Evolutionary conservation across 1,284 basidiomycete genomes (phyloP).

Genomic region (Hypsizygus ulmarius): DNA sequence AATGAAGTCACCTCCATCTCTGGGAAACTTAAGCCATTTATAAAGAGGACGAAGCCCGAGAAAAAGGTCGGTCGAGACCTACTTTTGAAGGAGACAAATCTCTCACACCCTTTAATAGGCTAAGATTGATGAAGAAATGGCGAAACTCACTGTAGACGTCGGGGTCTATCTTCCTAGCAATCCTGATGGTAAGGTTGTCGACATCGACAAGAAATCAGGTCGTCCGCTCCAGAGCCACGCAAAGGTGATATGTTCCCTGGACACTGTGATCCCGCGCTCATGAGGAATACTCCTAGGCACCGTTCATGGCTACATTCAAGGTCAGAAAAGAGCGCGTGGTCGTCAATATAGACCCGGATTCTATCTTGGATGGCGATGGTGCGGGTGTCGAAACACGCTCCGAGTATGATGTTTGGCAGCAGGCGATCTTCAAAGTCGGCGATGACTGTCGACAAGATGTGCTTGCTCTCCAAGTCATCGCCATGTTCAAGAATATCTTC

Average conservation of each 20-base stretch:
- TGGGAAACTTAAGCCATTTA: slow-evolving; percentile 95
- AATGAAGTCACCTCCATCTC: slow-evolving; percentile 96
- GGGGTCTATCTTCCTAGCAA: slow-evolving; percentile 98
- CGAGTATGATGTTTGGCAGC: slow-evolving; percentile 92
- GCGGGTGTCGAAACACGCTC: slow-evolving; percentile 54
- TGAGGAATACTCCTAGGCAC: slow-evolving; percentile 62
- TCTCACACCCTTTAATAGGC: slow-evolving; percentile 49
- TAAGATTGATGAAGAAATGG: slow-evolving; percentile 99
- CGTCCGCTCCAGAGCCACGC: slow-evolving; percentile 96
- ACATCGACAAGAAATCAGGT: slow-evolving; percentile 96
- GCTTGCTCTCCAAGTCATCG: slow-evolving; percentile 94
- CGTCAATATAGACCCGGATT: slow-evolving; percentile 64
- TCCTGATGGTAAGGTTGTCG: slow-evolving; percentile 94
- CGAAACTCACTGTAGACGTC: slow-evolving; percentile 87
- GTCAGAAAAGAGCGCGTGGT: slow-evolving; percentile 80
- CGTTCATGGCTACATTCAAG: slow-evolving; percentile 99
- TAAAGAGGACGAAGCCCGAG: slow-evolving; percentile 94
- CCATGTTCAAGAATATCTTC: slow-evolving; percentile 99
- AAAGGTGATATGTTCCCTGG: slow-evolving; percentile 56
- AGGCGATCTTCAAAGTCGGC: slow-evolving; percentile 99
- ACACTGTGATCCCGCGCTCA: neutral
- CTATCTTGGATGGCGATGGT: slow-evolving; percentile 63
- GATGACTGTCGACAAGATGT: slow-evolving; percentile 99
- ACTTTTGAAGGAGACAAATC: neutral
- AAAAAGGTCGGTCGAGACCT: slow-evolving; percentile 72